phyloP scores from a whole-genome alignment of 176 grass and related monocot species.

The Dendrocalamus sinicus region DNA sequence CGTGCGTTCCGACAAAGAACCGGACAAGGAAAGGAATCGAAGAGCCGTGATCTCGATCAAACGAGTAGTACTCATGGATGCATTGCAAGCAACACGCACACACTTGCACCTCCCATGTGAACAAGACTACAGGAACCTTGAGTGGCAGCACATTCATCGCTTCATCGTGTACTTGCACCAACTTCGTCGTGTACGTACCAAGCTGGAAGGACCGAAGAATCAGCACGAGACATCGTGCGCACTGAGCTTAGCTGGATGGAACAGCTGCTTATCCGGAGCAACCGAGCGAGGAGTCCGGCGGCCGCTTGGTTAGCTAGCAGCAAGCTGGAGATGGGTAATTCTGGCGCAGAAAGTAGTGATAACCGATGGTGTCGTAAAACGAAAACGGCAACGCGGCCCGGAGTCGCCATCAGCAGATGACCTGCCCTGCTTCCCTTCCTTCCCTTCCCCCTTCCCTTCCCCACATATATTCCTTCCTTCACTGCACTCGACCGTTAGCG shows the following conservation, averaged over 20 bases:
- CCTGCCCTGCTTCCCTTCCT: background rate
- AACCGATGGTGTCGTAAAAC: constrained; percentile 7
- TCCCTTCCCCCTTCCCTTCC: background rate
- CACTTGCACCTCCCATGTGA: no score
- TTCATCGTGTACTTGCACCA: no score
- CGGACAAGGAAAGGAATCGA: background rate
- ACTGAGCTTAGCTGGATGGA: background rate
- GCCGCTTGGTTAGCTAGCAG: background rate
- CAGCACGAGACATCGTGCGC: background rate
- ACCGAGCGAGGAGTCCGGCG: background rate
- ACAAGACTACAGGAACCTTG: no score
- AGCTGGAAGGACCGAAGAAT: background rate
- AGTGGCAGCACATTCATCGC: no score
- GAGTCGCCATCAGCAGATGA: constrained; percentile 65
- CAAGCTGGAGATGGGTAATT: background rate
- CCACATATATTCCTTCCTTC: constrained; percentile 24
- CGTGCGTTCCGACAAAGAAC: background rate
- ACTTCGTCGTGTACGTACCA: background rate
- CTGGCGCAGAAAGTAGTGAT: constrained; percentile 14
- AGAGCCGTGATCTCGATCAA: background rate
- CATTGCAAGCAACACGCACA: no score
- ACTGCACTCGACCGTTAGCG: background rate
- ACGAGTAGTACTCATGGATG: no score
- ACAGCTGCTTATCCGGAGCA: background rate
- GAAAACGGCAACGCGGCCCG: background rate